Conservation (phyloP, 345 rosid genomes). For the Xanthoceras sorbifolium region DNA sequence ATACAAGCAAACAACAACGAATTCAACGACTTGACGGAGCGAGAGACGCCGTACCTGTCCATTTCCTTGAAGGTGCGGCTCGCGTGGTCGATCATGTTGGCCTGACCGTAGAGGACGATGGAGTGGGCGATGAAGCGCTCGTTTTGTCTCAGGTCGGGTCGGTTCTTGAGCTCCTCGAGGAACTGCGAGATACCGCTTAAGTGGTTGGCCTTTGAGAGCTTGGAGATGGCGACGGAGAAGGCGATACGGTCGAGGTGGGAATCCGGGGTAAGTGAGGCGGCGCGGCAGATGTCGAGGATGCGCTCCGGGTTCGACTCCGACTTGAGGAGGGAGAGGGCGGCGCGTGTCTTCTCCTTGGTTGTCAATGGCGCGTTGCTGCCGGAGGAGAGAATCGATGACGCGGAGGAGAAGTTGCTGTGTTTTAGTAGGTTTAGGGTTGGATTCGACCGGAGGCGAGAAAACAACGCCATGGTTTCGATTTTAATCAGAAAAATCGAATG, state of each 20-base stretch:
- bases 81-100: conserved; percentile 71
- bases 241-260: conserved; percentile 58
- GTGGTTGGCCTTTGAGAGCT: conserved; percentile 51
- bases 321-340: conserved; percentile 70
- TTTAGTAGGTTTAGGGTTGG: conserved; percentile 18
- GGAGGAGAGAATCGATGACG: conserved; percentile 47
- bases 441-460: conserved; percentile 47
- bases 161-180: conserved; percentile 58
- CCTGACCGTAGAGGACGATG: conserved; percentile 75
- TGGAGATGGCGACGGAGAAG: conserved; percentile 69
- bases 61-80: conserved; percentile 51
- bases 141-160: conserved; percentile 57
- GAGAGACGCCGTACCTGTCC: conserved; percentile 39
- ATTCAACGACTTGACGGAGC: conserved; percentile 61
- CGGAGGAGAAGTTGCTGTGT: conserved; percentile 25
- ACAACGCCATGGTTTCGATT: conserved; percentile 39
- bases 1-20: conserved; percentile 66
- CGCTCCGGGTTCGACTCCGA: conserved; percentile 70
- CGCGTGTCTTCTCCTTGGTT: conserved; percentile 56
- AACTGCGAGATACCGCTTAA: conserved; percentile 46
- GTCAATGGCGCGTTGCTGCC: conserved; percentile 52
- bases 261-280: conserved; percentile 68
- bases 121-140: conserved; percentile 67
- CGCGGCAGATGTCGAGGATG: conserved; percentile 80
- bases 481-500: neutral